A percentile compares a stretch with the other conserved stretches of the same genome.
Evolutionary conservation across 208 protist species (phyloP).

Genomic region (Acanthamoeba sp.): DNA sequence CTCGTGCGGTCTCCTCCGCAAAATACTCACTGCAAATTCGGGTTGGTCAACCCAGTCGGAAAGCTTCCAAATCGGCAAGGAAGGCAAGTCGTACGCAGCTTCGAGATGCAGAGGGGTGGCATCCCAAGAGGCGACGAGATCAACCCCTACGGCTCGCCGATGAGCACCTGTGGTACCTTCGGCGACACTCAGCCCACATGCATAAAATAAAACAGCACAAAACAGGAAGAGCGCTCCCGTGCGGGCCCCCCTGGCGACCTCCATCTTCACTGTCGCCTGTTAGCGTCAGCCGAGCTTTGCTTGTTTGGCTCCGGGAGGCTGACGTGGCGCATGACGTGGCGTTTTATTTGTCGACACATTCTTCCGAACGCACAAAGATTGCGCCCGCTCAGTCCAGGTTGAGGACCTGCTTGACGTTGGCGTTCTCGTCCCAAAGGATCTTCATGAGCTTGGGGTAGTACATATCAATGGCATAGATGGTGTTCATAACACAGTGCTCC

Average conservation of each 20-base stretch:
- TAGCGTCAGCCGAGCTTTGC: no score
- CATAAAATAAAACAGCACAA: not conserved
- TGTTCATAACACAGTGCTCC: conserved; percentile 48
- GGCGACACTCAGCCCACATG: not conserved
- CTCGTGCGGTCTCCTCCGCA: not conserved
- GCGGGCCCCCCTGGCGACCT: not conserved
- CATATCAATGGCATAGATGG: conserved; percentile 38
- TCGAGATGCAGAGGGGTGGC: conserved; percentile 50
- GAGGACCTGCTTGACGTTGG: conserved; percentile 43
- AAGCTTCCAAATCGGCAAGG: not conserved
- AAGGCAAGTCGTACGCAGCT: not conserved
- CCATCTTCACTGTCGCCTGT: not conserved
- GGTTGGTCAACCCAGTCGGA: no score
- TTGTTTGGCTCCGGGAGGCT: not conserved
- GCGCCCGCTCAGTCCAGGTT: not conserved
- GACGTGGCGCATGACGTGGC: not conserved
- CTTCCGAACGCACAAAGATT: not conserved
- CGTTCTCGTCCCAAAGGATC: conserved; percentile 38
- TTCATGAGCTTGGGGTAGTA: conserved; percentile 63
- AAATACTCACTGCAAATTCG: not conserved
- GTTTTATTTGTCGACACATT: not conserved
- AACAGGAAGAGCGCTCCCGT: not conserved
- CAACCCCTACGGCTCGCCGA: not conserved
- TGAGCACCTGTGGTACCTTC: not conserved
- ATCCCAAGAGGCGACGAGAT: not conserved